Evolutionary conservation across 768 basidiomycete genomes (phyloP), one percentile per base, ranked within the genome.

Genomic region (Termitomyces bulborhizus): DNA sequence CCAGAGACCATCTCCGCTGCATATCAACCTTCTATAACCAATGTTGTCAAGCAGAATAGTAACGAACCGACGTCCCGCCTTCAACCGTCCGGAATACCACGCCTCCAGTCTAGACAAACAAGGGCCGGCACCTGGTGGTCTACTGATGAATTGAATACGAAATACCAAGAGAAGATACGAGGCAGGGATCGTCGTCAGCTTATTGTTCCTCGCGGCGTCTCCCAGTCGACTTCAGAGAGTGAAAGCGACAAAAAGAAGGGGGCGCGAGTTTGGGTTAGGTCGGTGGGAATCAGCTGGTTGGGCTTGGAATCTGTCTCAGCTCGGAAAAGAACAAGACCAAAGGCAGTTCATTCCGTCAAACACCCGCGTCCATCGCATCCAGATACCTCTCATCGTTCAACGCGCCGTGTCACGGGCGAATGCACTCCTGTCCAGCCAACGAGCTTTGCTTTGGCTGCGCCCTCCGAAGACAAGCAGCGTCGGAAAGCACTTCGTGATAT

Each of bases 161-260:
- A 52, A n/a, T 13, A 60, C 31, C 72, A 66, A 13, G 74, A 73
- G 58, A 76, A 79, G 51, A 61, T 57, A n/a, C 70, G 70, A 46
- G 63, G 65, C 43, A 64, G 67, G 40, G 69, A 74, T 16, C 68
- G 66, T 48, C 71, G 78, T 4, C 77, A 71, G 41, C 64, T 80
- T 16, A 74, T 73, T 9, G 74, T 80, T 26, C 69, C 76, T 6
- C 79, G 79, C 54, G 72, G 74, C 0, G 73, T 73, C 9, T 62
- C 72, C 16, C 65, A 73, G 3, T 75, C 77, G 8, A 71, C 68
- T 46, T 76, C 75, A 3, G 77, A 74, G 27, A 70, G 71, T 45
- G 75, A 75, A 15, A 57, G 48, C 6, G 72, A 67, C 21, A 60
- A 54, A n/a, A 58, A 45, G 6, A 48, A 43, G 44, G 52, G 18